Evolutionary conservation across 208 protist species (phyloP).

Genomic region (Lotmaria passim): DNA sequence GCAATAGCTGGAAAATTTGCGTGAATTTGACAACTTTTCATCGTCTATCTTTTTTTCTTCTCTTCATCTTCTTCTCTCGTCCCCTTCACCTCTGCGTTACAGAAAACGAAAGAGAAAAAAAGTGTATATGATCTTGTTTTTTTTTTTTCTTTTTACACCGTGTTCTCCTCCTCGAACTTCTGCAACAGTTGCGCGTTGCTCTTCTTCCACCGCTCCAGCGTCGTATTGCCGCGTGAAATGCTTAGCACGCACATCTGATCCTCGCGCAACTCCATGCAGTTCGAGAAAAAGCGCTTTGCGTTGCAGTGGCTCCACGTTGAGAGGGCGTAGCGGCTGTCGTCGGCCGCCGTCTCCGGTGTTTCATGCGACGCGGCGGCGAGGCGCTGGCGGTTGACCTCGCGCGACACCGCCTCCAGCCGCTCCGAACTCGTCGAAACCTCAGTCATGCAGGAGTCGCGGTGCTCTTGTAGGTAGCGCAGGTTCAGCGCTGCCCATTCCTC

Average conservation of each 20-base stretch:
- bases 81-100: background rate
- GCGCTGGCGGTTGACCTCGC: conserved; percentile 53
- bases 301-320: conserved; percentile 70
- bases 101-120: background rate
- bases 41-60: background rate
- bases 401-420: conserved; percentile 49
- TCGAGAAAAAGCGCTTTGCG: conserved; percentile 79
- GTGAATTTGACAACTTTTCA: too few species aligned
- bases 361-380: conserved; percentile 31
- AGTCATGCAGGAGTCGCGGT: conserved; percentile 36
- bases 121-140: conserved; percentile 2
- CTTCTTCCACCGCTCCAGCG: conserved; percentile 57
- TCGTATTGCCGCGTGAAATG: conserved; percentile 38
- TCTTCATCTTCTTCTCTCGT: conserved; percentile 1
- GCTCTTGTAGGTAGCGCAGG: conserved; percentile 42
- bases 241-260: conserved; percentile 46
- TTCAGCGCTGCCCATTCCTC: conserved; percentile 47
- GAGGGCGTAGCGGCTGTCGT: conserved; percentile 62
- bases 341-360: conserved; percentile 46
- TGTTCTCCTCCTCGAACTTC: conserved; percentile 38
- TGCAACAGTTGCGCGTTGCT: conserved; percentile 36
- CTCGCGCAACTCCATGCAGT: conserved; percentile 75
- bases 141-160: conserved; percentile 2
- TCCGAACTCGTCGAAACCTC: conserved; percentile 32
- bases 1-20: too few species aligned